Percentiles rank a stretch among this genome's conserved stretches.
Conservation (phyloP, 345 rosid species). For the Citrus unshiu region DNA sequence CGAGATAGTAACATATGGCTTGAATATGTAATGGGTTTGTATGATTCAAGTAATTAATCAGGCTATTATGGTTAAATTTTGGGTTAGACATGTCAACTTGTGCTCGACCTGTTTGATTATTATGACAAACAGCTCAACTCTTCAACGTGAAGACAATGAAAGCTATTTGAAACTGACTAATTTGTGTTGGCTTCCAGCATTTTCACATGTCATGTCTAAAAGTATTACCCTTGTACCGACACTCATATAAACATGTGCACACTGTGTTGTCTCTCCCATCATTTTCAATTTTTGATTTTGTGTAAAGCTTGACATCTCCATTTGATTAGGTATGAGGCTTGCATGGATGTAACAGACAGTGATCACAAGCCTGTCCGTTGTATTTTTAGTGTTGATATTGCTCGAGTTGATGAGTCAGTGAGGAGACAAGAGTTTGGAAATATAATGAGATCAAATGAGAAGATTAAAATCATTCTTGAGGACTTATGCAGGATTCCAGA, state of each 20-base stretch:
- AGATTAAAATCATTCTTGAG: constrained; percentile 45
- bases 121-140: neutral
- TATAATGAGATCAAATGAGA: constrained; percentile 49
- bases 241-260: neutral
- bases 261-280: neutral
- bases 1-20: neutral
- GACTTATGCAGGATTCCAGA: constrained; percentile 60
- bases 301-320: constrained; percentile 7
- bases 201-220: neutral
- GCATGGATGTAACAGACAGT: constrained; percentile 85
- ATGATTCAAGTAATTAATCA: neutral
- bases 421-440: constrained; percentile 71
- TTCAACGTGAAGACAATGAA: neutral
- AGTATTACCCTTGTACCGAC: neutral
- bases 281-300: neutral
- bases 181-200: neutral
- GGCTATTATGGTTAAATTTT: neutral
- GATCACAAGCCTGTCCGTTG: constrained; percentile 89
- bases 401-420: constrained; percentile 69
- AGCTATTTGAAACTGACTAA: neutral
- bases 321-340: constrained; percentile 58
- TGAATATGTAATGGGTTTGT: neutral
- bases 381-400: constrained; percentile 51
- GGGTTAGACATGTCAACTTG: neutral
- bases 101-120: neutral